A percentile compares a stretch with the other conserved stretches of the same genome.
phyloP scores from a whole-genome alignment of 2,329 filamentous ascomycete species.

The Ophiostoma montium region DNA sequence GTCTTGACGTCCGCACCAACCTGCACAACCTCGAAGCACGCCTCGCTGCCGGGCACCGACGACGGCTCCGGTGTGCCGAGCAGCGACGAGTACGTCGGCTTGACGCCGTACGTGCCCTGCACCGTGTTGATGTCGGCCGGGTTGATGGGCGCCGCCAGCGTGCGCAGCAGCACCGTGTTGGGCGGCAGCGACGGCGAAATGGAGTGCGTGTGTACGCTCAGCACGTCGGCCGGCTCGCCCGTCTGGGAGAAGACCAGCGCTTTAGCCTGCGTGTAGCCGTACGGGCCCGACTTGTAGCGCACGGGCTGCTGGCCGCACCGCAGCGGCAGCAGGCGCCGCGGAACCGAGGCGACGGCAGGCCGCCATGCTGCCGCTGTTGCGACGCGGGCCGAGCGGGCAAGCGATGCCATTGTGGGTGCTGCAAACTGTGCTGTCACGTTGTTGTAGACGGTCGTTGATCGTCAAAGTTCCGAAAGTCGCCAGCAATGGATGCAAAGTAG shows the following conservation, averaged over 20 bases:
- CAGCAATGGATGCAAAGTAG: too few relatives aligned
- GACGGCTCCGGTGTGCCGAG: slow-evolving; percentile 64
- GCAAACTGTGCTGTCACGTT: background rate
- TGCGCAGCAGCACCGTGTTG: slow-evolving; percentile 58
- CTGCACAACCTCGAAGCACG: slow-evolving; percentile 76
- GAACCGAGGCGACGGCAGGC: background rate
- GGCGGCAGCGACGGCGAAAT: slow-evolving; percentile 60
- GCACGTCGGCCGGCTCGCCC: slow-evolving; percentile 50
- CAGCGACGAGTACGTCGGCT: slow-evolving; percentile 59
- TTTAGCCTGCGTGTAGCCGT: slow-evolving; percentile 76
- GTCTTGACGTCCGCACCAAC: slow-evolving; percentile 40
- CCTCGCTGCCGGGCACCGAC: slow-evolving; percentile 80
- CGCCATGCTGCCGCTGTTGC: background rate
- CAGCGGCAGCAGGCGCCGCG: background rate
- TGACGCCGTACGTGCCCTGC: slow-evolving; percentile 86
- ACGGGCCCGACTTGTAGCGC: slow-evolving; percentile 45
- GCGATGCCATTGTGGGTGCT: slow-evolving; percentile 5
- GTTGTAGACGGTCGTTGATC: background rate
- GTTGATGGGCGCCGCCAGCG: slow-evolving; percentile 86
- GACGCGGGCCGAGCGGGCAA: slow-evolving; percentile 6
- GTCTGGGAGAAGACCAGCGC: slow-evolving; percentile 62
- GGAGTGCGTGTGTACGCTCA: slow-evolving; percentile 56
- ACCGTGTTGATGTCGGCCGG: slow-evolving; percentile 97
- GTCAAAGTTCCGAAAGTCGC: too few relatives aligned
- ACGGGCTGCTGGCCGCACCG: background rate